Percentiles rank a stretch among this genome's conserved stretches.
Evolutionary conservation across 1,139 yeast genomes (phyloP).

Genomic region (Suhomyces bolitotheri): DNA sequence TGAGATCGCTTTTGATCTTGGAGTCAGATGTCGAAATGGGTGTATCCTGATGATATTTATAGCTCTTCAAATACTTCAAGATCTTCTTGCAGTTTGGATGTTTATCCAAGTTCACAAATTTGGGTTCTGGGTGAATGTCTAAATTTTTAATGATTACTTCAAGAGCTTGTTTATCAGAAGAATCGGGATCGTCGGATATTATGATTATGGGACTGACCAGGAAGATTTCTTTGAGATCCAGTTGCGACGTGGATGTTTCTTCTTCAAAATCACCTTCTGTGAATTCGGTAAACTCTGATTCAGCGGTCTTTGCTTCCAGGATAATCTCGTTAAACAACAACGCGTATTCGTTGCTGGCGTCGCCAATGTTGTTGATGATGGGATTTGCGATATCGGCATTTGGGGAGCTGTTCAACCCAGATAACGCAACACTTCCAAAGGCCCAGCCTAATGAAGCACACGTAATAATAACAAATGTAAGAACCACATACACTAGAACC

Average conservation of each 20-base stretch:
- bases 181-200: slow-evolving; percentile 20
- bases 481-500: slow-evolving; percentile 5
- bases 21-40: slow-evolving; percentile 4
- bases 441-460: background rate
- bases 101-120: slow-evolving; percentile 29
- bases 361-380: slow-evolving; percentile 9
- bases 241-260: slow-evolving; percentile 15
- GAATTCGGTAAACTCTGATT: background rate
- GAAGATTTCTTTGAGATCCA: slow-evolving; percentile 32
- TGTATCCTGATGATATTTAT: slow-evolving; percentile 14
- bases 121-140: slow-evolving; percentile 36
- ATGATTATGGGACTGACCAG: slow-evolving; percentile 31
- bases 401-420: background rate
- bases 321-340: slow-evolving; percentile 7
- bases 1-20: slow-evolving; percentile 13
- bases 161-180: slow-evolving; percentile 23
- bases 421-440: background rate
- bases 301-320: slow-evolving; percentile 4
- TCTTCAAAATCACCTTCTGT: slow-evolving; percentile 6
- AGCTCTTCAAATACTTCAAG: slow-evolving; percentile 27
- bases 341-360: slow-evolving; percentile 10
- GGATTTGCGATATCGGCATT: slow-evolving; percentile 10
- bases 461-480: slow-evolving; percentile 2
- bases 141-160: slow-evolving; percentile 23
- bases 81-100: slow-evolving; percentile 34